Conservation (phyloP, 2,329 filamentous ascomycete species). For the Penicillium rolfsii region DNA sequence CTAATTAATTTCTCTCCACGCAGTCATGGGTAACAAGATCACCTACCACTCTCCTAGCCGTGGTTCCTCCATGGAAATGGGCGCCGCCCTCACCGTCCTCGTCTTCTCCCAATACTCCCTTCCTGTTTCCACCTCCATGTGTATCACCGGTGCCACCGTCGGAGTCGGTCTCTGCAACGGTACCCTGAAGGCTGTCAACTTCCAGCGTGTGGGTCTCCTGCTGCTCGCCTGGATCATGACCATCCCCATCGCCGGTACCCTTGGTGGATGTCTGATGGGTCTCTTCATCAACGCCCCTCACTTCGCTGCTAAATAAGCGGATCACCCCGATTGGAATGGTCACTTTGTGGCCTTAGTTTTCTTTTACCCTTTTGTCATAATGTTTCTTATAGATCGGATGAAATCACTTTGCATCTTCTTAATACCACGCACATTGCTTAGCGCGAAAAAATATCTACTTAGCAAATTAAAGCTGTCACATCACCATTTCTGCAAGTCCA, state of each 20-base stretch:
- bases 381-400: slow-evolving; percentile 6
- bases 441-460: background rate
- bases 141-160: slow-evolving; percentile 77
- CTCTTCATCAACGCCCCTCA: slow-evolving; percentile 63
- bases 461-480: background rate
- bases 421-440: background rate
- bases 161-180: slow-evolving; percentile 79
- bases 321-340: background rate
- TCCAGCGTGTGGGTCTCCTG: slow-evolving; percentile 69
- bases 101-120: slow-evolving; percentile 75
- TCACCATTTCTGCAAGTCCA: background rate
- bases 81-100: slow-evolving; percentile 74
- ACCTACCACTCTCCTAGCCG: slow-evolving; percentile 67
- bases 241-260: slow-evolving; percentile 63
- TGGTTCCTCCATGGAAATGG: slow-evolving; percentile 76
- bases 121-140: slow-evolving; percentile 77
- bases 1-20: slow-evolving; percentile 21
- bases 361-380: background rate
- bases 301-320: slow-evolving; percentile 40
- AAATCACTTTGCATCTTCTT: slow-evolving; percentile 1
- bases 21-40: slow-evolving; percentile 80
- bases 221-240: slow-evolving; percentile 69
- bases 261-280: slow-evolving; percentile 59
- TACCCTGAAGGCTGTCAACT: slow-evolving; percentile 73
- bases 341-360: background rate